Conservation (phyloP, 2,329 filamentous ascomycete genomes). For the Dactylonectria macrodidyma region DNA sequence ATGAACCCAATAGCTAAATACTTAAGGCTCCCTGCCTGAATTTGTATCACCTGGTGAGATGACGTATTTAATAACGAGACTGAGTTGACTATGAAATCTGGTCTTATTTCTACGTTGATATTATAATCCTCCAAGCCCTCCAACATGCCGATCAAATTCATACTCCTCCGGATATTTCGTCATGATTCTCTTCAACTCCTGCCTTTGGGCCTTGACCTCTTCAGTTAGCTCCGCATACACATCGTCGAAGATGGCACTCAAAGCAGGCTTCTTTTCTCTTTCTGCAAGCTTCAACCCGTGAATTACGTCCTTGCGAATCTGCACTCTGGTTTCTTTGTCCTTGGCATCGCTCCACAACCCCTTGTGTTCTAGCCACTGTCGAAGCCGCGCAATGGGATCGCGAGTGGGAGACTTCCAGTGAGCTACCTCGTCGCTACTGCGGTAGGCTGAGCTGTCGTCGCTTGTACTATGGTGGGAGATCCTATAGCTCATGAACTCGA, state of each 20-base stretch:
- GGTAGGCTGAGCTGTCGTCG: slow-evolving; percentile 33
- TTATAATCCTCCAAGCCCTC: neutral
- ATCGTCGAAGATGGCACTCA: slow-evolving; percentile 22
- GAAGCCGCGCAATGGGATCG: slow-evolving; percentile 19
- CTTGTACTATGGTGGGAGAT: slow-evolving; percentile 35
- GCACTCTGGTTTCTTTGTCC: neutral
- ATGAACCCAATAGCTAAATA: too few species aligned
- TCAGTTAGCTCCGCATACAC: slow-evolving; percentile 30
- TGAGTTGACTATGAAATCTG: too few species aligned
- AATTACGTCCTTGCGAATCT: slow-evolving; percentile 25
- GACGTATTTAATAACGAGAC: too few species aligned
- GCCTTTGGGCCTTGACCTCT: slow-evolving; percentile 15
- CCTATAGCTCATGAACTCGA: slow-evolving; percentile 34
- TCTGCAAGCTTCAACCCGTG: slow-evolving; percentile 17
- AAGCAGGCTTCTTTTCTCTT: slow-evolving; percentile 25
- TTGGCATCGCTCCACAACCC: slow-evolving; percentile 15
- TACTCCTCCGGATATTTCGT: slow-evolving; percentile 29
- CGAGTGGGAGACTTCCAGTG: slow-evolving; percentile 19
- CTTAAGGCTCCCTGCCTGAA: too few species aligned
- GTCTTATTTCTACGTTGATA: too few species aligned
- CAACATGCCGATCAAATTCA: slow-evolving; percentile 15
- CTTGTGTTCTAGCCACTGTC: slow-evolving; percentile 20
- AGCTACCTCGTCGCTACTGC: slow-evolving; percentile 8
- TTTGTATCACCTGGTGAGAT: too few species aligned
- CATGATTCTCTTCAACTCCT: slow-evolving; percentile 22